Conservation (phyloP, 1,139 yeast species). For the Geotrichum europaeum region DNA sequence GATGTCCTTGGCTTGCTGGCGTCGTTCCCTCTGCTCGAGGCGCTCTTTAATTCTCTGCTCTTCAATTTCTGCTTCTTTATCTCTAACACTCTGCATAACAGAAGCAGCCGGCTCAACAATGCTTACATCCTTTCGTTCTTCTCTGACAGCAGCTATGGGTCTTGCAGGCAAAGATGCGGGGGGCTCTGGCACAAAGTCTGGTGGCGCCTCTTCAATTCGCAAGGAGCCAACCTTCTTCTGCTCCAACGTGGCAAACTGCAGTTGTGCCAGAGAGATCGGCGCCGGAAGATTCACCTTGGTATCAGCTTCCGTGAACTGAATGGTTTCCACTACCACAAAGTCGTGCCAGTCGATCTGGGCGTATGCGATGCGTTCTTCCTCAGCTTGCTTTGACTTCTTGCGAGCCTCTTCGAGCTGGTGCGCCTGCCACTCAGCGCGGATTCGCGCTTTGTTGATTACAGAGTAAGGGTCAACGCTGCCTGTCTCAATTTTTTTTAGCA, state of each 20-base stretch:
- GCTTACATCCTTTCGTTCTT: not conserved
- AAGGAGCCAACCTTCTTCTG: conserved; percentile 36
- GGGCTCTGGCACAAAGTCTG: conserved; percentile 29
- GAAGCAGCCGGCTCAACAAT: not conserved
- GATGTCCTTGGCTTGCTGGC: conserved; percentile 28
- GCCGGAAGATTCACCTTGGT: conserved; percentile 52
- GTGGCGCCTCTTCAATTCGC: conserved; percentile 38
- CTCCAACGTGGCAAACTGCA: conserved; percentile 57
- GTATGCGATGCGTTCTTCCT: conserved; percentile 46
- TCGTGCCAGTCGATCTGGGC: conserved; percentile 89
- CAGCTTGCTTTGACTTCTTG: conserved; percentile 33
- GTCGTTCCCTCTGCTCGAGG: conserved; percentile 14
- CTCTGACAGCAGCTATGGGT: not conserved
- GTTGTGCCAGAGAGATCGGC: conserved; percentile 55
- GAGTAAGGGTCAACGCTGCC: conserved; percentile 29
- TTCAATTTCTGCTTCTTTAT: conserved; percentile 11
- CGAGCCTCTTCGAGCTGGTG: conserved; percentile 36
- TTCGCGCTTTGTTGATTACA: conserved; percentile 48
- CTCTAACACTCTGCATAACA: not conserved
- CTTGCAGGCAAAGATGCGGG: conserved; percentile 1
- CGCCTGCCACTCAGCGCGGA: conserved; percentile 53
- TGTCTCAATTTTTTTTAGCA: conserved; percentile 20
- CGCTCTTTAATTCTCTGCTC: conserved; percentile 12
- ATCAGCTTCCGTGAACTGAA: conserved; percentile 64
- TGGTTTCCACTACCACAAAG: conserved; percentile 62